These are phyloP conservation scores for Poterioochromonas sp. DNA, from an alignment of 352 stramenopile genomes.

Conservation along the genomic window DNA sequence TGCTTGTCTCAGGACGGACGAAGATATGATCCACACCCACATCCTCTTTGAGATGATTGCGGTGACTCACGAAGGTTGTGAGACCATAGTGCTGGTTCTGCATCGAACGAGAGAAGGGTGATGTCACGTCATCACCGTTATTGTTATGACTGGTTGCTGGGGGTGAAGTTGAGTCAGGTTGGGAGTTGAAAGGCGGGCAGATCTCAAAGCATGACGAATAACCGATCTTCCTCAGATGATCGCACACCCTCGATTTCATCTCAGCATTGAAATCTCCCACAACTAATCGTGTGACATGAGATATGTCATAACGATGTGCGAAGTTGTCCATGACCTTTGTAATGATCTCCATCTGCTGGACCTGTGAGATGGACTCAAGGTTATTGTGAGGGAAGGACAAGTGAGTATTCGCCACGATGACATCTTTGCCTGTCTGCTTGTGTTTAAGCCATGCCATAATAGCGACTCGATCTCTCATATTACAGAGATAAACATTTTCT, in stretches of 20 bases:
- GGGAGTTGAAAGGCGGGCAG: neutral
- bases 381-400: neutral
- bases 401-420: slow-evolving; percentile 2
- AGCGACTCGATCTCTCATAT: neutral
- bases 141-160: neutral
- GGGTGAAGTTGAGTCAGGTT: neutral
- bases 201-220: neutral
- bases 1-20: neutral
- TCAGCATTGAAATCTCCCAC: slow-evolving; percentile 1
- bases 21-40: neutral
- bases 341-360: neutral
- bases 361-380: neutral
- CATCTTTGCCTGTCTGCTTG: neutral
- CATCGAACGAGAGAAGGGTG: neutral
- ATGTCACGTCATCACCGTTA: neutral
- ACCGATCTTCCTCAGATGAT: neutral
- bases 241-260: neutral
- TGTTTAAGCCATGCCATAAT: neutral
- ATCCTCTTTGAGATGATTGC: neutral
- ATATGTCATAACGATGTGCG: neutral
- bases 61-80: neutral
- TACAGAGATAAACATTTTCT: neutral
- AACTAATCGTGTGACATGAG: neutral
- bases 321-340: neutral
- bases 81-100: too few relatives aligned